These are phyloP conservation scores for Phallus indusiatus DNA, from an alignment of 768 basidiomycete species.

Conservation along the genomic window DNA sequence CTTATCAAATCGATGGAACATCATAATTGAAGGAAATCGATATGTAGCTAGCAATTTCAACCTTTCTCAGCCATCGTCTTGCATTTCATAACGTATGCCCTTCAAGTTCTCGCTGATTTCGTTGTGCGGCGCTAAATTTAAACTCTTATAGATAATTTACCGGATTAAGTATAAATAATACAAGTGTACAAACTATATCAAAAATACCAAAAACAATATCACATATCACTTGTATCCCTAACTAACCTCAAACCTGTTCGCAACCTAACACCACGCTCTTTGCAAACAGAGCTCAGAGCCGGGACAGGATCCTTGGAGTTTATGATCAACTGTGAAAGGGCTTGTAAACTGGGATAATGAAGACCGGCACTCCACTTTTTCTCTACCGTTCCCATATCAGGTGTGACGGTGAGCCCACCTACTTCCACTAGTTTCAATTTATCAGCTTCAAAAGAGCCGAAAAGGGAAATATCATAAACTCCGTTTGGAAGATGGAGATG, in stretches of 20 bases:
- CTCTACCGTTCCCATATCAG: neutral
- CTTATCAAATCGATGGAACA: neutral
- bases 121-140: no score
- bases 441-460: conserved; percentile 10
- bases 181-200: neutral
- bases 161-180: neutral
- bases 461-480: conserved; percentile 2
- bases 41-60: no score
- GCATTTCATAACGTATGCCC: no score
- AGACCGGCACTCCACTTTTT: conserved; percentile 5
- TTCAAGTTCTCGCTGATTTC: no score
- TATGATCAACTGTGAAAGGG: neutral
- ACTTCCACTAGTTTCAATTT: conserved; percentile 8
- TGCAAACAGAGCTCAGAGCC: neutral
- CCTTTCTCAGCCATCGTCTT: no score
- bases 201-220: neutral
- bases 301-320: neutral
- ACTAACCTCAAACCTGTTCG: neutral
- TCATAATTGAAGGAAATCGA: no score
- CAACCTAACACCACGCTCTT: neutral
- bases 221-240: neutral
- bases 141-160: no score
- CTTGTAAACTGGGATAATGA: neutral
- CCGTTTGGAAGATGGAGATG: conserved; percentile 7
- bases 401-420: conserved; percentile 1